Conservation (phyloP, 2,329 filamentous ascomycete species). For the Blumeria hordei region DNA sequence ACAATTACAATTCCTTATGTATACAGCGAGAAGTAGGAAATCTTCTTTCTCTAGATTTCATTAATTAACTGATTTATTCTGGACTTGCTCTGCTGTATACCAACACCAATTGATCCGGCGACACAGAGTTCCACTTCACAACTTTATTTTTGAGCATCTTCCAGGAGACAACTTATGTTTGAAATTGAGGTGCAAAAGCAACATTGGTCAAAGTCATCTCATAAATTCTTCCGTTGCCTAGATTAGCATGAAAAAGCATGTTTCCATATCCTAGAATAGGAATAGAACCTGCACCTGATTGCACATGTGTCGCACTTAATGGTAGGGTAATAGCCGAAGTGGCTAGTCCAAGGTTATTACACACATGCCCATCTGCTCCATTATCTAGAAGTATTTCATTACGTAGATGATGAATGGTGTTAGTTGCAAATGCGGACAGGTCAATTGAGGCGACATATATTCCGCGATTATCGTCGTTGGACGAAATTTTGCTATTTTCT, state of each 20-base stretch:
- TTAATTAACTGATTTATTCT: too few species aligned
- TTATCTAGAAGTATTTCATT: not conserved
- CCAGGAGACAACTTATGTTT: not conserved
- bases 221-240: not conserved
- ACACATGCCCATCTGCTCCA: not conserved
- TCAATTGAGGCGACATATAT: not conserved
- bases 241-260: not conserved
- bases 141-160: not conserved
- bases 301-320: not conserved
- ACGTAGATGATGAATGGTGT: not conserved
- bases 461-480: not conserved
- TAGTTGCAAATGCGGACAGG: not conserved
- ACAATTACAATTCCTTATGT: too few species aligned
- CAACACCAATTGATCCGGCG: too few species aligned
- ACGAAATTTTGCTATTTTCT: too few species aligned
- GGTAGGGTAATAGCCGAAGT: not conserved
- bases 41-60: too few species aligned
- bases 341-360: not conserved
- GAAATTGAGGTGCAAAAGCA: not conserved
- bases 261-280: not conserved
- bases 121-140: not conserved
- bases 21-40: too few species aligned
- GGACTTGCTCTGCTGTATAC: too few species aligned
- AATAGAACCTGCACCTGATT: not conserved
- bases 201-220: not conserved